Conservation (phyloP, 495 filamentous ascomycete genomes). For the Neurospora discreta region DNA sequence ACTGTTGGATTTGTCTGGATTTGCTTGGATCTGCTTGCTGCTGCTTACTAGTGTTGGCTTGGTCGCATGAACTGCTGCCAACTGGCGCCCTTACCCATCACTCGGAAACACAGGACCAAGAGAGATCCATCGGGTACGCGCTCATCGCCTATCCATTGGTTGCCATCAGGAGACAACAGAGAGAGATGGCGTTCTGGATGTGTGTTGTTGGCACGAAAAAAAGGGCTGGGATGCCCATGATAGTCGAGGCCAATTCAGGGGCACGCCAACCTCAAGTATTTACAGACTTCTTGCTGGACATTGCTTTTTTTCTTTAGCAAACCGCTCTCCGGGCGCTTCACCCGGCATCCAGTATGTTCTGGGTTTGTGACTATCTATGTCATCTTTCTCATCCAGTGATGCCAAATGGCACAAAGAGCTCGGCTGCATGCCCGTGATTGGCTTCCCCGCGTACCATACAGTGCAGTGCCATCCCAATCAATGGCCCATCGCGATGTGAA, state of each 20-base stretch:
- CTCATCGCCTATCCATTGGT: neutral
- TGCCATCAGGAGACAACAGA: neutral
- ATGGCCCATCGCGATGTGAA: too few relatives aligned
- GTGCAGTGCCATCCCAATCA: too few relatives aligned
- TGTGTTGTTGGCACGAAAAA: neutral
- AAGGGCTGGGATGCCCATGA: neutral
- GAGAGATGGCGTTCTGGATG: neutral
- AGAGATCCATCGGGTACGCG: neutral
- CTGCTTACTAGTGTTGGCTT: neutral
- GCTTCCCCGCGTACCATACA: too few relatives aligned
- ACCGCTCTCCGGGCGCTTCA: neutral
- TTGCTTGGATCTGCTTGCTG: neutral
- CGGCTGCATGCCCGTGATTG: constrained; percentile 9
- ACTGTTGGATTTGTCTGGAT: neutral
- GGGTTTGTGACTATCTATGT: neutral
- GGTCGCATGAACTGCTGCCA: neutral
- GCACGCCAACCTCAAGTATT: neutral
- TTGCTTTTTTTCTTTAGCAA: neutral
- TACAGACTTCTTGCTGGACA: neutral
- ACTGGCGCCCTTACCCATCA: neutral
- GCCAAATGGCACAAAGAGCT: constrained; percentile 20
- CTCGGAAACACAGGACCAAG: neutral
- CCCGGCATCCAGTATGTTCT: neutral
- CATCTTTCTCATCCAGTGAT: constrained; percentile 17
- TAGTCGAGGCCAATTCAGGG: neutral